Evolutionary conservation across 2,329 filamentous ascomycete species (phyloP), one percentile per base, ranked within the genome.

Genomic region (Aspergillus oerlinghausenensis): DNA sequence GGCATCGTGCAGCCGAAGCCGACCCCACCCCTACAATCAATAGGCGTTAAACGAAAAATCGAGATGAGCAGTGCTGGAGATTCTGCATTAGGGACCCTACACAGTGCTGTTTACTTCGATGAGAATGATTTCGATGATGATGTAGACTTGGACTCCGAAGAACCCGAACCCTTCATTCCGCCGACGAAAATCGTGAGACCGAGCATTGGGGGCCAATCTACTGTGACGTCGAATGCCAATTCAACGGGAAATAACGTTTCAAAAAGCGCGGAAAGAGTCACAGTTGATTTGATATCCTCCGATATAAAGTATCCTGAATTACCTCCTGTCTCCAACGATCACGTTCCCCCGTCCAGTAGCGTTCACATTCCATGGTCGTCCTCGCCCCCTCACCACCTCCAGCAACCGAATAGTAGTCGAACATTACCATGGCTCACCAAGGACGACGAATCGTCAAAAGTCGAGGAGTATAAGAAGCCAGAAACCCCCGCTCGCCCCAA

Each of bases 91-190:
- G 72, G 71, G 1, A 75, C 73, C 14, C 70, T 81, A 19, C 78
- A 80, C 62, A 74, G 70, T 50, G 73, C 72, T 3, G 82, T 88
- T 9, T 84, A 82, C 58, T 89, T 92, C 60, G 84, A 86, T 58
- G 89, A 92, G 60, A 87, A 93, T 64, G 92, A 96, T 68, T 94
- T 96, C 63, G 90, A 91, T 65, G 89, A 93, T 68, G 92, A 96
- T 64, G 82, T 87, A 21, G 84, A 91, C 55, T 78, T 96, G 25
- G 89, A 90, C 59, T 64, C 71, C 17, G 68, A 70, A 55, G 67
- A 63, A 53, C 73, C 64, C 5, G 71, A 67, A 54, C 69, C 66
- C 23, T 65, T 66, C 42, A 63, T 61, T 25, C 64, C 65, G 10
- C 66, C 65, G 14, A 54, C 57, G 8, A 61, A 56, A 43, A 54